Evolutionary conservation across 2,329 filamentous ascomycete genomes (phyloP), one percentile per base, ranked within the genome.

Genomic region (Fusarium sp.): DNA sequence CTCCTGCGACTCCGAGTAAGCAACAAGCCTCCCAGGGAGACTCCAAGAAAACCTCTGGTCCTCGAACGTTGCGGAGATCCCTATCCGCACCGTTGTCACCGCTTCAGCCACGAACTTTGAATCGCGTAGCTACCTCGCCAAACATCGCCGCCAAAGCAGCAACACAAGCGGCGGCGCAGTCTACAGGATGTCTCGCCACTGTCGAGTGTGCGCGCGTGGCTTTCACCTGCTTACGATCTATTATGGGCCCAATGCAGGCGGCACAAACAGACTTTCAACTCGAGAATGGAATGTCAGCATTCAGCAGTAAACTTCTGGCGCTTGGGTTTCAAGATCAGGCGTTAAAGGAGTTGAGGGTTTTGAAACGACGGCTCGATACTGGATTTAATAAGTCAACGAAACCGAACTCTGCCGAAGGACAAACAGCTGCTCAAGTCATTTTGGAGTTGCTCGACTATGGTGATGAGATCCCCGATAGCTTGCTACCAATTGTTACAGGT

Each of bases 241-340:
- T 90, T 30, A 88, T 92, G 56, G 84, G 87, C 31, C 82, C 87
- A 2, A 82, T 87, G 11, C 85, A 86, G 14, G 82, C 90, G 15
- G 82, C 86, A 15, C 83, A 91, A n/a, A 86, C 89, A 3, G 86
- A 88, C 48, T 82, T 93, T 42, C 92, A 95, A 77, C 81, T 95
- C 8, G 93, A 95, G 78, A 90, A 86, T 66, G 93, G 92, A 60
- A 92, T 93, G 86, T 88, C 92, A 22, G 90, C 91, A 0, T 86
- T 95, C 59, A 82, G 92, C 42, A 88, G 88, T 42, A 93, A 91
- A 78, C 83, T 95, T 3, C 82, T 94, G 20, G 83, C 85, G 1
- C 83, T 94, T 53, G 89, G 89, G 3, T 80, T 95, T 57, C 88
- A 92, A 50, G 88, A 90, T n/a, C 84, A 91, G 63, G 92, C 93